Conservation (phyloP, 257 asterid genomes). For the Penstemon barbatus region DNA sequence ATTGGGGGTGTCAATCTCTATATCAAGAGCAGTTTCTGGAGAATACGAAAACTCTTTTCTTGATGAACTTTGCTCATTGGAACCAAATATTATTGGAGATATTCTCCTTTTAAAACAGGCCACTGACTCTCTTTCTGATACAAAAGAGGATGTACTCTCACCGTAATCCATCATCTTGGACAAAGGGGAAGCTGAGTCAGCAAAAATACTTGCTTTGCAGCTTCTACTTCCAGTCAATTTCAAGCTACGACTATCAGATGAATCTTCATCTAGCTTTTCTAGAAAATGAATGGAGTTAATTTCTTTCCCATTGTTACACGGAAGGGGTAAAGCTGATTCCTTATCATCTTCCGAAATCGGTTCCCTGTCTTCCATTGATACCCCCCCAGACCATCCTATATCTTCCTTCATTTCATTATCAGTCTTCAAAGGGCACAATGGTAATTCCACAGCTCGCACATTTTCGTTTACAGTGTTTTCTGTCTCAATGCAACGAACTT, state of each 20-base stretch:
- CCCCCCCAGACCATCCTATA: slow-evolving; percentile 6
- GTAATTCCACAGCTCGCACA: slow-evolving; percentile 25
- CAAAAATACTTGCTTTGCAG: slow-evolving; percentile 58
- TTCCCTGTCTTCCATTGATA: slow-evolving; percentile 35
- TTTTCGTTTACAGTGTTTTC: slow-evolving; percentile 32
- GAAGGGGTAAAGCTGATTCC: slow-evolving; percentile 1
- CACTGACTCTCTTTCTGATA: slow-evolving; percentile 46
- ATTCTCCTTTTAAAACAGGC: slow-evolving; percentile 42
- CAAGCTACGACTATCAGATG: slow-evolving; percentile 35
- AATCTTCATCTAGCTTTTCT: slow-evolving; percentile 33
- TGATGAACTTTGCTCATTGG: slow-evolving; percentile 35
- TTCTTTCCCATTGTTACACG: slow-evolving; percentile 41
- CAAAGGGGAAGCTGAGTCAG: slow-evolving; percentile 45
- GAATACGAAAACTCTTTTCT: slow-evolving; percentile 50
- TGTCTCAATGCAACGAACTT: slow-evolving; percentile 75
- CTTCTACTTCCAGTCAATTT: slow-evolving; percentile 67
- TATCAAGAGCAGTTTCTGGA: slow-evolving; percentile 45
- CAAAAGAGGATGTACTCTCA: slow-evolving; percentile 48
- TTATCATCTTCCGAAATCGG: slow-evolving; percentile 29
- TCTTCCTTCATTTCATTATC: slow-evolving; percentile 38
- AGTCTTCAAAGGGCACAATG: slow-evolving; percentile 33
- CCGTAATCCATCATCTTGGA: slow-evolving; percentile 39
- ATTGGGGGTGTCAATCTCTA: slow-evolving; percentile 46
- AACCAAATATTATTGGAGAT: slow-evolving; percentile 39
- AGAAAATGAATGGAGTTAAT: slow-evolving; percentile 38